Evolutionary conservation across 2,329 filamentous ascomycete species (phyloP).

Genomic region (Epichloe gansuensis): DNA sequence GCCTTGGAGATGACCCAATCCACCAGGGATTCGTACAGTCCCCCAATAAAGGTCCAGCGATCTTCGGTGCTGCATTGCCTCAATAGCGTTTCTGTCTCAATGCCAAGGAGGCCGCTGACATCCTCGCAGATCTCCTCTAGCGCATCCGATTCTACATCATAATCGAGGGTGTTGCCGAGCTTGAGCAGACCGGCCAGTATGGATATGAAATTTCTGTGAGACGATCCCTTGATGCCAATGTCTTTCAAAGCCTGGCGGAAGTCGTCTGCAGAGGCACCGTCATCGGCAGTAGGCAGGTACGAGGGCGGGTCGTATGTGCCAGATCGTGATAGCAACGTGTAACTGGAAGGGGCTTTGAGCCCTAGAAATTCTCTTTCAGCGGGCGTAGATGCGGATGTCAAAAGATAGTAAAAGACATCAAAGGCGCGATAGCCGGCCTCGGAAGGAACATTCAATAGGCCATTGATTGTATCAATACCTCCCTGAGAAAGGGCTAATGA

Average conservation of each 20-base stretch:
- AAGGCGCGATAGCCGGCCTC: constrained; percentile 82
- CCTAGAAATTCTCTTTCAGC: constrained; percentile 81
- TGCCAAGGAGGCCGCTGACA: constrained; percentile 69
- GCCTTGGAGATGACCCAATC: constrained; percentile 89
- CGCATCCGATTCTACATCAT: constrained; percentile 69
- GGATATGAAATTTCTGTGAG: constrained; percentile 72
- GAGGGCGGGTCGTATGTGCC: constrained; percentile 75
- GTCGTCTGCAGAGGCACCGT: constrained; percentile 85
- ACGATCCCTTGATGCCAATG: constrained; percentile 83
- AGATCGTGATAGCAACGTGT: constrained; percentile 67
- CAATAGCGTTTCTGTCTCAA: constrained; percentile 73
- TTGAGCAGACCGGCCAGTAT: constrained; percentile 78
- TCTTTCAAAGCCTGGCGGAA: constrained; percentile 76
- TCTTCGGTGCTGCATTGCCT: constrained; percentile 75
- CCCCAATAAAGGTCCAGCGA: constrained; percentile 67
- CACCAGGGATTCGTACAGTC: constrained; percentile 84
- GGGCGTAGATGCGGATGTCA: constrained; percentile 80
- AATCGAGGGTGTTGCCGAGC: constrained; percentile 79
- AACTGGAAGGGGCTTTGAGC: constrained; percentile 63
- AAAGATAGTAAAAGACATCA: constrained; percentile 93
- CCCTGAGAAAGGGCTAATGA: constrained; percentile 70
- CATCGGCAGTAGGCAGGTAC: constrained; percentile 85
- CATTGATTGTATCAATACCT: constrained; percentile 72
- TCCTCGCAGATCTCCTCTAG: constrained; percentile 84
- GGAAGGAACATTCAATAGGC: constrained; percentile 66